Percentiles rank a stretch among this genome's conserved stretches.
These are phyloP conservation scores for Nephelium lappaceum DNA, from an alignment of 345 rosid genomes.

Conservation along the genomic window DNA sequence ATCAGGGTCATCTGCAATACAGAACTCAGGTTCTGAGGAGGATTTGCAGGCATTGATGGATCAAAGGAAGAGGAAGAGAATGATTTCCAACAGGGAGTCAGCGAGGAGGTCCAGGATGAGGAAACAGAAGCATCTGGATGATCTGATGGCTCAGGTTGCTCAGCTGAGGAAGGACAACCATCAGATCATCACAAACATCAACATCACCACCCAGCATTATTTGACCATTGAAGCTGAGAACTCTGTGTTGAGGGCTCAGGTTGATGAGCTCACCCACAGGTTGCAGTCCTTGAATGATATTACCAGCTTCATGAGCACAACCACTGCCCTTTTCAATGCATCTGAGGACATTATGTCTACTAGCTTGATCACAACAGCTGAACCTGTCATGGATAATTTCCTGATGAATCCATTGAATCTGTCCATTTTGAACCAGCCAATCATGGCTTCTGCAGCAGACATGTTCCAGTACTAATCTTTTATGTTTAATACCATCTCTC, in stretches of 20 bases:
- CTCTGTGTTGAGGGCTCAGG: constrained; percentile 73
- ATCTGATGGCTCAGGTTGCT: constrained; percentile 59
- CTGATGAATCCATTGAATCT: constrained; percentile 46
- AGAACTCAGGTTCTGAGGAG: constrained; percentile 68
- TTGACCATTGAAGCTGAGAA: constrained; percentile 71
- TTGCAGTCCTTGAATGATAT: constrained; percentile 78
- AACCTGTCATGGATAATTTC: constrained; percentile 38
- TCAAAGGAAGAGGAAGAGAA: constrained; percentile 84
- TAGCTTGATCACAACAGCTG: constrained; percentile 22
- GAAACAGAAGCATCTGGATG: constrained; percentile 91
- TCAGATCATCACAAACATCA: constrained; percentile 56
- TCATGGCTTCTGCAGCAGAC: constrained; percentile 74
- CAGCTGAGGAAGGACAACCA: constrained; percentile 60
- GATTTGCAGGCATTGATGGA: constrained; percentile 64
- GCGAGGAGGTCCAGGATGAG: constrained; percentile 93
- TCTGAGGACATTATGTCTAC: constrained; percentile 14
- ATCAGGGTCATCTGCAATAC: constrained; percentile 58
- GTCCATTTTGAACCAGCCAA: constrained; percentile 62
- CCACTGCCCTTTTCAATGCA: not conserved
- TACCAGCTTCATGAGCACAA: constrained; percentile 38
- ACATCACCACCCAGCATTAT: constrained; percentile 59
- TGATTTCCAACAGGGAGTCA: constrained; percentile 93
- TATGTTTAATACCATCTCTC: not conserved
- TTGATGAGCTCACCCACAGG: constrained; percentile 65
- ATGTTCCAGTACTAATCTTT: constrained; percentile 46